Evolutionary conservation across 202 grass and related monocot genomes (phyloP), one percentile per base, ranked within the genome.

Genomic region (Schoenoplectus tabernaemontani): DNA sequence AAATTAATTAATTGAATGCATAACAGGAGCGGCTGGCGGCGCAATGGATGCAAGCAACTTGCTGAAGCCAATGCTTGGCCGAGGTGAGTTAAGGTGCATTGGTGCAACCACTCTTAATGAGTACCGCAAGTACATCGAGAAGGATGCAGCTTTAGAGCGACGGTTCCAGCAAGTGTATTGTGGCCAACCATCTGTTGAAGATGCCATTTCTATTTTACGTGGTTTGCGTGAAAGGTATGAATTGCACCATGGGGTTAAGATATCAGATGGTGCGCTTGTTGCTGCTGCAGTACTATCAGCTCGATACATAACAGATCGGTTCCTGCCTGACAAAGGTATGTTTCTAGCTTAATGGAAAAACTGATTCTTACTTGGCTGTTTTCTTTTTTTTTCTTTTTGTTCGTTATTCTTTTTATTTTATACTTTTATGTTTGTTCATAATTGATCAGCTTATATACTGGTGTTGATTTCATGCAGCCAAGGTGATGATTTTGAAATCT

Each of bases 91-190:
- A 24, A 86, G 91, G 56, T 94, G 95, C 80, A 94, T 97, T 68
- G 95, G 95, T 71, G 95, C 95, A 77, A 97, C 95, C 78, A 97
- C 95, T 28, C 85, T 97, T 78, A 93, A 92, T 78, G 91, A 97
- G 73, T 97, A 97, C 80, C 86, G 91, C 82, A 97, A 93, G 72
- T 97, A 97, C 76, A 97, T 97, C 16, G 94, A 97, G 79, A 97
- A 97, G 61, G 94, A 97, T 85, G 83, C 94, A 81, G 94, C 94
- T 81, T 85, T 97, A 54, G 94, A 97, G 47, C 91, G 94, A 76
- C 87, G 94, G 64, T 97, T 97, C 53, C 94, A 97, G 74, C 91
- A 97, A 78, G 91, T 97, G 78, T 97, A 97, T 59, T 97, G 95
- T 39, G 86, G 87, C 78, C 84, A 97, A 81, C 95, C 89, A 70